Evolutionary conservation across 1,139 yeast species (phyloP), one percentile per base, ranked within the genome.

Genomic region (Protomyces arabidopsidicola): DNA sequence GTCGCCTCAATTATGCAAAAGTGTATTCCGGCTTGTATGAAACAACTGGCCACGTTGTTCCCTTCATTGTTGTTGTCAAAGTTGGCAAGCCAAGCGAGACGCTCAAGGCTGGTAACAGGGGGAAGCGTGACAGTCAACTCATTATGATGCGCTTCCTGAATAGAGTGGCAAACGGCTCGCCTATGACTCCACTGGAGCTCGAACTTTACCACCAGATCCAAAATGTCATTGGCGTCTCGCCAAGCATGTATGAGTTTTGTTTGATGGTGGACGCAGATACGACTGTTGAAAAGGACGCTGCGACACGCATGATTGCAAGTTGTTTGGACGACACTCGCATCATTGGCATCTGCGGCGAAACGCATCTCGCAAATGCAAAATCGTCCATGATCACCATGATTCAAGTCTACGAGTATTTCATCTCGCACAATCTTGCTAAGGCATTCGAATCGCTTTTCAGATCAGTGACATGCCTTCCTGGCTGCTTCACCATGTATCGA

Each of bases 31-130:
- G 79, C 2, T 66, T 77, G 45, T 77, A 77, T 65, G 78, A 76
- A 61, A 69, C 70, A 53, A 77, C 75, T 45, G 79, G 79, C 20
- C 73, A 75, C 60, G 73, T 75, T 52, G 78, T 77, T 10, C 79
- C 79, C 1, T 77, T 68, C 67, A 67, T 77, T 45, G 77, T 76
- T 5, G 70, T 77, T 36, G 78, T 75, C 53, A 77, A 77, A 67
- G 74, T 73, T n/a, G 79, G 79, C 3, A 88, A 97, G 0, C 76
- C 76, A 1, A 69, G 70, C 14, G 79, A 77, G 65, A 59, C 66
- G 8, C 64, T 69, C 45, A 68, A 73, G 20, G 79, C 80, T 2
- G 80, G 80, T 12, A 77, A 77, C 68, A 71, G 80, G 61, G 80
- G 80, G 35, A 77, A 77, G 68, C 77, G 80, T 57, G 80, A 77